phyloP scores from a whole-genome alignment of 192 early-diverging fungal species.

The Umbelopsis sp. region DNA sequence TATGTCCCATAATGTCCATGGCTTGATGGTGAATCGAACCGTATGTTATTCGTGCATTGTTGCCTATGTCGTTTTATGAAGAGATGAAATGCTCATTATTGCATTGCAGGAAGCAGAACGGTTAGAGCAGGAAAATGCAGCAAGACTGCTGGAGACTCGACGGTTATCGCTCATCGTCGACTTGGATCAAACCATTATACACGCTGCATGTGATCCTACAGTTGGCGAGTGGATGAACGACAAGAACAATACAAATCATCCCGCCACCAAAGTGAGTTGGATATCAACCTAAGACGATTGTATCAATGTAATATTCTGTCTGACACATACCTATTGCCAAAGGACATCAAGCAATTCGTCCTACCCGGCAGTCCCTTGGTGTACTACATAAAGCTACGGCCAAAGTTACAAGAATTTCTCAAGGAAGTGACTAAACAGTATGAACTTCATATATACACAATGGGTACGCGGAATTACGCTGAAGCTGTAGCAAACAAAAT shows the following conservation, averaged over 20 bases:
- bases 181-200: conserved; percentile 97
- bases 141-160: conserved; percentile 61
- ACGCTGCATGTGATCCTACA: conserved; percentile 81
- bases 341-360: conserved; percentile 78
- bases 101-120: conserved; percentile 64
- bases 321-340: neutral
- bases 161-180: conserved; percentile 93
- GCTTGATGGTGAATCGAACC: conserved; percentile 63
- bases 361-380: conserved; percentile 66
- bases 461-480: conserved; percentile 95
- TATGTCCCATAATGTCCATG: conserved; percentile 77
- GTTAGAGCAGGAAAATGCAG: conserved; percentile 68
- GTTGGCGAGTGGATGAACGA: conserved; percentile 77
- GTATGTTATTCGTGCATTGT: conserved; percentile 31
- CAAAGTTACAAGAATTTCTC: conserved; percentile 73
- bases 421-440: conserved; percentile 65
- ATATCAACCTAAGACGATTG: neutral
- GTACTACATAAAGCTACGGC: conserved; percentile 88
- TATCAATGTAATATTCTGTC: neutral
- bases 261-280: conserved; percentile 43
- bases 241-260: conserved; percentile 55
- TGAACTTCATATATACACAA: conserved; percentile 99
- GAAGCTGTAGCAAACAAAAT: conserved; percentile 82
- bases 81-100: conserved; percentile 20
- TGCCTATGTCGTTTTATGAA: conserved; percentile 20